Evolutionary conservation across 2,329 filamentous ascomycete genomes (phyloP), one percentile per base, ranked within the genome.

Genomic region (Stachybotrys chartarum): DNA sequence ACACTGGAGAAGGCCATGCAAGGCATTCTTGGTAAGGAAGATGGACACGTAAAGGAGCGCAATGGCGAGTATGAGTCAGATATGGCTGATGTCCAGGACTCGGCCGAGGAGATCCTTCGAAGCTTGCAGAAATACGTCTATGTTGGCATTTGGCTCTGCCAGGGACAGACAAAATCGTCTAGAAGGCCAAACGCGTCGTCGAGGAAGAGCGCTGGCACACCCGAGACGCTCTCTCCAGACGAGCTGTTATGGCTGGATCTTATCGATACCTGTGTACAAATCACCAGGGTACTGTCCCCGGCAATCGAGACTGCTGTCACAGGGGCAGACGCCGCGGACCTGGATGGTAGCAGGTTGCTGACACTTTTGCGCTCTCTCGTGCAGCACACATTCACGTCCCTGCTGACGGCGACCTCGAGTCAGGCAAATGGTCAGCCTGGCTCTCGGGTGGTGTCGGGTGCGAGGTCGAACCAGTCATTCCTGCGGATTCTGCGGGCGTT

Each of bases 101-200:
- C 88, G 0, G 83, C 87, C 0, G 82, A 87, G 55, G 87, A 92
- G 55, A 78, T 96, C 1, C 78, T 96, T 5, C 82, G 84, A 56
- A 85, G 87, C 1, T 75, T 99, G 17, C 86, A 95, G 58, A 97
- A 96, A 68, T 97, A 96, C 71, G 85, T 87, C 1, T 87, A 91
- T 60, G 90, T 99, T 1, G 94, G 95, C 14, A 93, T 96, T 52
- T 99, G 94, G 94, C 77, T 99, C 12, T 97, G 94, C 63, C 90
- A 95, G 70, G 85, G 87, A 1, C 91, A 96, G 67, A 90, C 84
- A 51, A 89, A 87, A 64, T 81, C 80, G 0, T 71, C 76, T 6
- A 78, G 75, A 56, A 72, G 73, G 57, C 63, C 68, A 54, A 76
- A 70, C 60, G 69, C 72, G 18, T 72, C 81, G 5, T 71, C 82